Percentiles rank a stretch among this genome's conserved stretches.
phyloP scores from a whole-genome alignment of 1,284 basidiomycete genomes.

The Trichosporon asahii region DNA sequence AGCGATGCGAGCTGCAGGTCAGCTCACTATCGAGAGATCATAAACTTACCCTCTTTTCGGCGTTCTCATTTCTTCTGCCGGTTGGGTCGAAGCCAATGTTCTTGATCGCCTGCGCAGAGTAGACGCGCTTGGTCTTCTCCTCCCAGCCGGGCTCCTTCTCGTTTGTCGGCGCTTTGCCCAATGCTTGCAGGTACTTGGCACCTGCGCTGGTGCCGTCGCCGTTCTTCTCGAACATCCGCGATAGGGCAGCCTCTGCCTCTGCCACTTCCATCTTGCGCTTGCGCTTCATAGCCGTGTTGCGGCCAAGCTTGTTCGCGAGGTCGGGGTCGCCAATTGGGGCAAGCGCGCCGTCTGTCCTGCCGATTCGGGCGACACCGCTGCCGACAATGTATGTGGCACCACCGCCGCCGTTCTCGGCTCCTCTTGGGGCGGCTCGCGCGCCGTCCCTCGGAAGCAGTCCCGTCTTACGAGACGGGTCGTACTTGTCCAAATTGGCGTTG shows the following conservation, averaged over 20 bases:
- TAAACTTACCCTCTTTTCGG: conserved; percentile 26
- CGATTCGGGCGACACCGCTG: conserved; percentile 57
- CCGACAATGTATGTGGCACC: conserved; percentile 76
- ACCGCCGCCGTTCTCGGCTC: conserved; percentile 43
- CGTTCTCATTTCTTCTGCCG: conserved; percentile 19
- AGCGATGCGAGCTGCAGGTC: conserved; percentile 24
- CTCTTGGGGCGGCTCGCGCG: conserved; percentile 32
- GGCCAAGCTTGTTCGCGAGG: conserved; percentile 64
- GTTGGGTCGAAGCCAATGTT: conserved; percentile 50
- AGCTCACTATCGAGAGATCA: conserved; percentile 11
- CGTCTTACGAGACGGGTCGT: conserved; percentile 60
- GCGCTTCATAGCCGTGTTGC: conserved; percentile 62
- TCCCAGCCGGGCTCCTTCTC: conserved; percentile 33
- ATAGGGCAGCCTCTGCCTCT: conserved; percentile 62
- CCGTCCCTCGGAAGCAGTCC: conserved; percentile 43
- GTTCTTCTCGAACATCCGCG: conserved; percentile 56
- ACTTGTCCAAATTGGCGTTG: conserved; percentile 40
- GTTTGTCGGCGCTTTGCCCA: conserved; percentile 37
- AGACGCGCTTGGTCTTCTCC: conserved; percentile 41
- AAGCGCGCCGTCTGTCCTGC: conserved; percentile 44
- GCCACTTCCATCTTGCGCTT: conserved; percentile 61
- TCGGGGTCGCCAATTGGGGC: conserved; percentile 52
- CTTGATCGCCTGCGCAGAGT: conserved; percentile 44
- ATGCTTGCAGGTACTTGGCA: conserved; percentile 56
- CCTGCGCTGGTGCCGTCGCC: conserved; percentile 33